Evolutionary conservation across 2,329 filamentous ascomycete genomes (phyloP), one percentile per base, ranked within the genome.

Genomic region (Ophiosphaerella korrae): DNA sequence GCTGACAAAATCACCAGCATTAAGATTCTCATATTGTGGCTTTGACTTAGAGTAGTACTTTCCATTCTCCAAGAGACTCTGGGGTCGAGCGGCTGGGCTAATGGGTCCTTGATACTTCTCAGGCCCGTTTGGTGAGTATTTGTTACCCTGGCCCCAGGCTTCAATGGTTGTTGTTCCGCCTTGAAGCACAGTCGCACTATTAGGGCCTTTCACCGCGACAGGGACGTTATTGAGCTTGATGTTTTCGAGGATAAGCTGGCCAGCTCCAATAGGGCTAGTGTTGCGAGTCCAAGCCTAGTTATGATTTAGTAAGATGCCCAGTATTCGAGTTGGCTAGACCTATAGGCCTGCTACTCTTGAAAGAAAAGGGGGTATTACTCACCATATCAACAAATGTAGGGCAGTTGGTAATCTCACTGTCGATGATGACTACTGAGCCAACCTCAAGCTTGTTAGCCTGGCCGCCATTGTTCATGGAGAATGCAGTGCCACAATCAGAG

Each of bases 1-100:
- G 41, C 66, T 70, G 58, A 93, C 73, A 64, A 97, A 94, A 16
- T 80, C 81, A 45, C 79, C 81, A 7, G 79, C 80, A 1, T 83
- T 74, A 1, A 89, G 58, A n/a, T 52, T 61, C 48, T 74, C 72
- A 41, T 79, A 80, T 29, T 77, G 72, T 2, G 77, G 77, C 70
- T 84, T 86, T 1, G 80, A 77, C 14, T 77, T 77, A 40, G 75
- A 66, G 58, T 79, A 83, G 63, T 76, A 84, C 48, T 78, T 79
- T 40, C 61, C 64, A n/a, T 70, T 75, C 42, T 75, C 68, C 3
- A 83, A 62, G 8, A 85, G 75, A n/a, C 70, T 68, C 4, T 70
- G 68, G 3, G 82, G 81, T 6, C 82, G 75, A 7, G 66, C 61
- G 12, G 75, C 74, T 1, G 81, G 67, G n/a, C 74, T 71, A 39